Conservation (phyloP, 2,329 filamentous ascomycete species). For the Endocalyx cinctus region DNA sequence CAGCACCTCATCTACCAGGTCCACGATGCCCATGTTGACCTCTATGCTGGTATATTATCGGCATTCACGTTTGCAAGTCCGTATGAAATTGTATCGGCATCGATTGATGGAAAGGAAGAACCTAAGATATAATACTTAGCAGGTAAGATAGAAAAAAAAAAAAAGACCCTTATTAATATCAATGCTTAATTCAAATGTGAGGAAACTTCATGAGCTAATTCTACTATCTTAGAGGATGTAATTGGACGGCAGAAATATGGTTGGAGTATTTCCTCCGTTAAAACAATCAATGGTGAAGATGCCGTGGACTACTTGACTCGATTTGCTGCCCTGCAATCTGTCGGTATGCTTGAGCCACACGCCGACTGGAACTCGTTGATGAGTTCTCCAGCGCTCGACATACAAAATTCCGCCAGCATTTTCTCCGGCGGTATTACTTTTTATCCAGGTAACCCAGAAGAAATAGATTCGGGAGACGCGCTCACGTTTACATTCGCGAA, state of each 20-base stretch:
- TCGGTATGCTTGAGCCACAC: slow-evolving; percentile 33
- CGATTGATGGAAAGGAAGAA: slow-evolving; percentile 25
- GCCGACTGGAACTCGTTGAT: slow-evolving; percentile 38
- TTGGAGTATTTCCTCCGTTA: slow-evolving; percentile 18
- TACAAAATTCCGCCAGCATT: slow-evolving; percentile 21
- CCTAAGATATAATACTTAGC: slow-evolving; percentile 30
- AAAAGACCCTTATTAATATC: too few species aligned
- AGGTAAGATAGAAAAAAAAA: slow-evolving; percentile 11
- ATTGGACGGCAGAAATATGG: slow-evolving; percentile 6
- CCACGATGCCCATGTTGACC: slow-evolving; percentile 30
- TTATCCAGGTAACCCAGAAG: slow-evolving; percentile 30
- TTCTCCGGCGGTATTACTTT: slow-evolving; percentile 27
- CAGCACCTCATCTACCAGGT: slow-evolving; percentile 26
- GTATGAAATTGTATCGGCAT: slow-evolving; percentile 25
- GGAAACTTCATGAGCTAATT: neutral
- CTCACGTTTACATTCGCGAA: slow-evolving; percentile 25
- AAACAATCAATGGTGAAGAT: slow-evolving; percentile 27
- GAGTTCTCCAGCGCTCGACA: slow-evolving; percentile 20
- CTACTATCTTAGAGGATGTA: slow-evolving; percentile 11
- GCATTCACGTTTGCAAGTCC: slow-evolving; percentile 27
- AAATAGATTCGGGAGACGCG: slow-evolving; percentile 3
- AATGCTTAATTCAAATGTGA: too few species aligned
- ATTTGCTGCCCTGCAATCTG: slow-evolving; percentile 28
- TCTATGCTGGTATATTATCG: slow-evolving; percentile 24
- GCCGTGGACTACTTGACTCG: slow-evolving; percentile 20